phyloP scores from a whole-genome alignment of 768 basidiomycete species.

The Rhodosporidiobolus odoratus region DNA sequence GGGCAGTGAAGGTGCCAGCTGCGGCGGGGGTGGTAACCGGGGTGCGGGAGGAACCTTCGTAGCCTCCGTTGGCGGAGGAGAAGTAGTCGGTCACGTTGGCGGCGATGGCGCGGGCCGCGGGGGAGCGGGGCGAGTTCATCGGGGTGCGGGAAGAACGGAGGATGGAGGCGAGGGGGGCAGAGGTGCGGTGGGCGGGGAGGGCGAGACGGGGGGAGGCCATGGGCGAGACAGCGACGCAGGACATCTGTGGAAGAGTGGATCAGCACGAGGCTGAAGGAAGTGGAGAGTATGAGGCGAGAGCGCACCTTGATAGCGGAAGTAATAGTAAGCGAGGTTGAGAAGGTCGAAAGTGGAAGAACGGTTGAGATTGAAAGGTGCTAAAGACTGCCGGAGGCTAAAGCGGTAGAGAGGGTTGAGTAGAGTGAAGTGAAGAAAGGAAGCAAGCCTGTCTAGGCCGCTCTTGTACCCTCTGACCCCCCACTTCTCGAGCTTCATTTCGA shows the following conservation, averaged over 20 bases:
- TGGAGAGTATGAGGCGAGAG: not conserved
- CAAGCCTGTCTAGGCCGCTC: not conserved
- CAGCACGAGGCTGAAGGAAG: not conserved
- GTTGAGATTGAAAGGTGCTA: not conserved
- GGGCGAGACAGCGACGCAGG: conserved; percentile 12
- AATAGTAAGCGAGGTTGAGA: not conserved
- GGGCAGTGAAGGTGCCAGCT: not conserved
- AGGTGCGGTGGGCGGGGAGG: conserved; percentile 13
- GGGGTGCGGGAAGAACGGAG: conserved; percentile 15
- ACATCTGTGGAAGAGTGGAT: not conserved
- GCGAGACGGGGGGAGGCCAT: conserved; percentile 15
- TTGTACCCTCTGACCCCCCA: not conserved
- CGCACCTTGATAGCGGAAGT: not conserved
- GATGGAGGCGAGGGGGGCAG: conserved; percentile 16
- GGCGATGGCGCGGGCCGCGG: conserved; percentile 10
- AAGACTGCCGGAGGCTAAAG: too few relatives aligned
- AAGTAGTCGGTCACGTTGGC: conserved; percentile 18
- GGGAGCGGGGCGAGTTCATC: conserved; percentile 15
- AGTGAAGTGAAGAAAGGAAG: not conserved
- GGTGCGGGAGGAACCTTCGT: conserved; percentile 12
- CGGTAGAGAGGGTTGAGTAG: not conserved
- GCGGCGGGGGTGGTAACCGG: conserved; percentile 12
- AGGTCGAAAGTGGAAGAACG: not conserved
- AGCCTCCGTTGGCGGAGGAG: not conserved
- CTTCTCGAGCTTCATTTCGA: not conserved